phyloP scores from a whole-genome alignment of 805 yeast genomes.

The Ogataea minuta region DNA sequence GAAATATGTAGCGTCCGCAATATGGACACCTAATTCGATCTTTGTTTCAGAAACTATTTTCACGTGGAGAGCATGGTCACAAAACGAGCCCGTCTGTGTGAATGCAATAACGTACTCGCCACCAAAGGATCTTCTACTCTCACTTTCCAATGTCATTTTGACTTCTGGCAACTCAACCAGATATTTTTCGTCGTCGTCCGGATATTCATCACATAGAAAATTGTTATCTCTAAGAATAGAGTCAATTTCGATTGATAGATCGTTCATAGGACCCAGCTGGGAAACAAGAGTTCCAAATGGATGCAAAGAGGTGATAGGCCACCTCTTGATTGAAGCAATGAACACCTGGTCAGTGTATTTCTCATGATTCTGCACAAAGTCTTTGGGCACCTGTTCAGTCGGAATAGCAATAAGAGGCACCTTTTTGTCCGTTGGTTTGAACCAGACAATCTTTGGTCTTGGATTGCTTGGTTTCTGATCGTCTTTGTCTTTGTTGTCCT shows the following conservation, averaged over 20 bases:
- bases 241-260: constrained; percentile 74
- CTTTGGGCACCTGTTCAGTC: constrained; percentile 95
- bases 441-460: constrained; percentile 96
- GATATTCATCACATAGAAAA: constrained; percentile 76
- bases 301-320: constrained; percentile 98
- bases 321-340: constrained; percentile 93
- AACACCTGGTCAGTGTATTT: constrained; percentile 77
- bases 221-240: constrained; percentile 87
- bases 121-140: constrained; percentile 50
- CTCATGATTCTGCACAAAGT: constrained; percentile 90
- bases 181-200: constrained; percentile 39
- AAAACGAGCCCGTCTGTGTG: constrained; percentile 52
- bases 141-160: constrained; percentile 32
- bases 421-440: constrained; percentile 96
- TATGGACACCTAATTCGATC: constrained; percentile 83
- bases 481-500: constrained; percentile 47
- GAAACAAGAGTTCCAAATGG: constrained; percentile 94
- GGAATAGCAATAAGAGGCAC: constrained; percentile 98
- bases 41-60: constrained; percentile 55
- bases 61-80: constrained; percentile 84
- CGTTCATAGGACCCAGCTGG: constrained; percentile 79
- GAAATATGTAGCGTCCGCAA: constrained; percentile 73
- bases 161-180: constrained; percentile 40
- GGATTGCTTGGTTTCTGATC: constrained; percentile 27
- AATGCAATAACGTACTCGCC: constrained; percentile 65